Evolutionary conservation across 345 rosid genomes (phyloP).

Genomic region (Rubroshorea leprosula): DNA sequence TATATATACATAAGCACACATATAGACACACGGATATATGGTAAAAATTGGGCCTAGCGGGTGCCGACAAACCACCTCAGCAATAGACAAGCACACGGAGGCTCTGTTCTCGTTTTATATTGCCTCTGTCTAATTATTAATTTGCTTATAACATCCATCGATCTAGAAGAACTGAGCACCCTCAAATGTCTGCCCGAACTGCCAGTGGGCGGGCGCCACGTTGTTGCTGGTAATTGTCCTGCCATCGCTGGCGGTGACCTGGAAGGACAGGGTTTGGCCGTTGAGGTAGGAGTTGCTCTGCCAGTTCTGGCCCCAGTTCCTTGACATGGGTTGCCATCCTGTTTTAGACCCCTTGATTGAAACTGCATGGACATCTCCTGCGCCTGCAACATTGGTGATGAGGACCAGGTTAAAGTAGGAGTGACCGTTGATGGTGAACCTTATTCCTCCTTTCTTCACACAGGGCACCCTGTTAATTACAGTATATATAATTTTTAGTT

Average conservation of each 20-base stretch:
- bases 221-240: slow-evolving; percentile 49
- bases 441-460: slow-evolving; percentile 74
- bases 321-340: slow-evolving; percentile 81
- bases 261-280: slow-evolving; percentile 74
- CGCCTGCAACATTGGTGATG: slow-evolving; percentile 70
- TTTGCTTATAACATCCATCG: background rate
- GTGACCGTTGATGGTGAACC: slow-evolving; percentile 82
- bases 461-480: slow-evolving; percentile 60
- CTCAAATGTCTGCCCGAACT: slow-evolving; percentile 72
- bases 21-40: too few relatives aligned
- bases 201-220: slow-evolving; percentile 56
- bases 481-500: too few relatives aligned
- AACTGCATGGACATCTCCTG: slow-evolving; percentile 59
- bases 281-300: slow-evolving; percentile 76
- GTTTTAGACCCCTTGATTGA: slow-evolving; percentile 83
- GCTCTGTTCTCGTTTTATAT: background rate
- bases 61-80: slow-evolving; percentile 72
- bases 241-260: slow-evolving; percentile 84
- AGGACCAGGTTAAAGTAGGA: slow-evolving; percentile 85
- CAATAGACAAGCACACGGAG: slow-evolving; percentile 37
- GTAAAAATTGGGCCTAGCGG: slow-evolving; percentile 53
- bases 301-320: slow-evolving; percentile 98
- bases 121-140: too few relatives aligned
- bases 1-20: too few relatives aligned
- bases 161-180: slow-evolving; percentile 47